Evolutionary conservation across 2,329 filamentous ascomycete species (phyloP), one percentile per base, ranked within the genome.

Genomic region (Penicillium sp.): DNA sequence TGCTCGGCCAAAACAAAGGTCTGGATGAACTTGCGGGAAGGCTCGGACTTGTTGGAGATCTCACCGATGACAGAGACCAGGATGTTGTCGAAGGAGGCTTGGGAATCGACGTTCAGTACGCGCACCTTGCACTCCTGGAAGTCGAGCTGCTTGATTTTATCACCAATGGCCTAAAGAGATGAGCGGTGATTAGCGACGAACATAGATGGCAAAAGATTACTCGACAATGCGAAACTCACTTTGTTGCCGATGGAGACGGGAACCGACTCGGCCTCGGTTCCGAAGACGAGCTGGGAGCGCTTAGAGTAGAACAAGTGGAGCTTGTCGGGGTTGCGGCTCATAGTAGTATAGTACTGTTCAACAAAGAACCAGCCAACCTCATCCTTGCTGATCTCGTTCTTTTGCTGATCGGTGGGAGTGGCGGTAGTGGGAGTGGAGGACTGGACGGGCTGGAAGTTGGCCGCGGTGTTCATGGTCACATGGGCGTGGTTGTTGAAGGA

Each of bases 281-380:
- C 94, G 63, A 88, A 94, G 56, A 97, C 91, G 67, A 96, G 92
- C 76, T 96, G 92, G 50, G 94, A 97, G 61, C 86, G 87, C 77
- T 96, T 96, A 77, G 90, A 88, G 77, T 97, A 97, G 81, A 96
- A 99, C 48, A 97, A 85, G 74, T 85, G 92, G 66, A 99, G 88
- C 76, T 94, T 95, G 70, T 96, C 91, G 20, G 94, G 92, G 61
- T 80, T 89, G 76, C 92, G 92, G 84, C 92, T 96, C 69, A 99
- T 79, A 56, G 91, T 99, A 64, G 90, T 97, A 78, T 99, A 99
- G 81, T 96, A 99, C 76, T 96, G 91, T 82, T 97, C 92, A 53
- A 99, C 94, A 65, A 99, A 99, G 79, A 92, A 97, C 94, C 94
- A 99, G 74, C 91, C 94, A 63, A 99, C 91, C 78, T 97, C 90